These are phyloP conservation scores for Rhypophila decipiens DNA, from an alignment of 495 filamentous ascomycete genomes.

Conservation along the genomic window DNA sequence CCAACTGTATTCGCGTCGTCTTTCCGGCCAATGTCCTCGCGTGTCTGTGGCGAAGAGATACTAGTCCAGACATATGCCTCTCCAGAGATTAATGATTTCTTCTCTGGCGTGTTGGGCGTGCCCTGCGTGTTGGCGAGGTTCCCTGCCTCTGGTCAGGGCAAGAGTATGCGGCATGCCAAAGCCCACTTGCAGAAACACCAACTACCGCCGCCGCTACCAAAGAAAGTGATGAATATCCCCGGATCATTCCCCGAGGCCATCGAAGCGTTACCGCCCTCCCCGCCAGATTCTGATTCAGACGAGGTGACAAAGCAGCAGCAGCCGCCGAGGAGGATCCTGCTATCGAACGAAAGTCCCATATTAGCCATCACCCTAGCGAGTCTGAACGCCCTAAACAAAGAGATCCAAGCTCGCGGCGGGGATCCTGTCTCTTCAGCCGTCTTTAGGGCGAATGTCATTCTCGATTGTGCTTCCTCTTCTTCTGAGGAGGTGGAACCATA, in stretches of 20 bases:
- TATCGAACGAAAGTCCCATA: constrained; percentile 92
- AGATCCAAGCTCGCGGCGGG: constrained; percentile 54
- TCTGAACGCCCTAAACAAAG: constrained; percentile 65
- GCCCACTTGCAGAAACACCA: constrained; percentile 54
- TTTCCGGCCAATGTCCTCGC: constrained; percentile 41
- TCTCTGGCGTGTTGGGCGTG: constrained; percentile 64
- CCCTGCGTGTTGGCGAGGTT: constrained; percentile 78
- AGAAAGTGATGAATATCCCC: constrained; percentile 30
- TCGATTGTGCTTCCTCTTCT: constrained; percentile 35
- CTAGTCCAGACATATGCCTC: constrained; percentile 61
- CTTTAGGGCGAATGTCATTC: constrained; percentile 79
- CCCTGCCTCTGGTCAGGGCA: constrained; percentile 51
- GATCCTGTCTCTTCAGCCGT: constrained; percentile 55
- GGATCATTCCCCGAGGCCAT: constrained; percentile 43
- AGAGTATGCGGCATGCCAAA: constrained; percentile 57
- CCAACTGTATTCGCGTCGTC: constrained; percentile 42
- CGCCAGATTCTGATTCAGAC: constrained; percentile 44
- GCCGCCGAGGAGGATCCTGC: constrained; percentile 68
- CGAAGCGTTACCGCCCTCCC: constrained; percentile 29
- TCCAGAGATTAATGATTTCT: constrained; percentile 59
- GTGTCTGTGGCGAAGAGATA: constrained; percentile 75
- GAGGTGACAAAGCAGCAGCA: constrained; percentile 18
- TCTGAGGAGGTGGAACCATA: constrained; percentile 24
- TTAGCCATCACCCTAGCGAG: constrained; percentile 75
- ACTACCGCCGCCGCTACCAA: constrained; percentile 19